These are phyloP conservation scores for Prunus mira DNA, from an alignment of 306 rosid genomes.

Conservation along the genomic window DNA sequence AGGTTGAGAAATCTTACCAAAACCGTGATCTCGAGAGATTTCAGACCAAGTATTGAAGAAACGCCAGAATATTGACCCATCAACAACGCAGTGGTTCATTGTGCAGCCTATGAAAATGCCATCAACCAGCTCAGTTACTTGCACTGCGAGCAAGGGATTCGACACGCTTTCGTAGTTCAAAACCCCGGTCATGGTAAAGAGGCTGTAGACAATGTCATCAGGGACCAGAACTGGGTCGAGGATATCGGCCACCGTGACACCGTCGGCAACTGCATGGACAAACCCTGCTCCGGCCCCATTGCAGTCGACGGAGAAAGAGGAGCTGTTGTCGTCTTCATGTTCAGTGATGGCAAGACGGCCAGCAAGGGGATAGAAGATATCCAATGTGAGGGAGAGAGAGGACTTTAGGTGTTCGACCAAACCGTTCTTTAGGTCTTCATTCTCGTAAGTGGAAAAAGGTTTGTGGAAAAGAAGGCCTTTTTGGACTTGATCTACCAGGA, in stretches of 20 bases:
- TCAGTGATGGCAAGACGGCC: background rate
- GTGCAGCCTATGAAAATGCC: conserved; percentile 34
- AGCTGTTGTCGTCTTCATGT: background rate
- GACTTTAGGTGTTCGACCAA: conserved; percentile 12
- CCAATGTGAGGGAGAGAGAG: conserved; percentile 28
- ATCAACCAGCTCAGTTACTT: conserved; percentile 38
- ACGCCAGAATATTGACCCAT: conserved; percentile 33
- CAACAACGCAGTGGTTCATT: conserved; percentile 10
- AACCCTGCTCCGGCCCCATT: conserved; percentile 24
- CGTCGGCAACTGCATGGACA: conserved; percentile 24
- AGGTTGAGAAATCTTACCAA: background rate
- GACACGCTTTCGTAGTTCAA: conserved; percentile 19
- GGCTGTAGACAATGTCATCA: conserved; percentile 18
- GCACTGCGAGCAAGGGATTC: conserved; percentile 29
- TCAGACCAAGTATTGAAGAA: conserved; percentile 42
- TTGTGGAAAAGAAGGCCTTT: conserved; percentile 33
- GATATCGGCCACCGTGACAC: conserved; percentile 10
- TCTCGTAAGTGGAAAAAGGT: background rate
- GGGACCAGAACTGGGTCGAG: conserved; percentile 27
- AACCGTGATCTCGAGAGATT: conserved; percentile 14
- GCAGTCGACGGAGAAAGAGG: conserved; percentile 22
- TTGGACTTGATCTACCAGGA: conserved; percentile 16
- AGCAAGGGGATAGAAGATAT: conserved; percentile 27
- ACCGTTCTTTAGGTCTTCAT: background rate
- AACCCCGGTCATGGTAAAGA: conserved; percentile 25